These are phyloP conservation scores for Oemleria cerasiformis DNA, from an alignment of 306 rosid genomes.

Conservation along the genomic window DNA sequence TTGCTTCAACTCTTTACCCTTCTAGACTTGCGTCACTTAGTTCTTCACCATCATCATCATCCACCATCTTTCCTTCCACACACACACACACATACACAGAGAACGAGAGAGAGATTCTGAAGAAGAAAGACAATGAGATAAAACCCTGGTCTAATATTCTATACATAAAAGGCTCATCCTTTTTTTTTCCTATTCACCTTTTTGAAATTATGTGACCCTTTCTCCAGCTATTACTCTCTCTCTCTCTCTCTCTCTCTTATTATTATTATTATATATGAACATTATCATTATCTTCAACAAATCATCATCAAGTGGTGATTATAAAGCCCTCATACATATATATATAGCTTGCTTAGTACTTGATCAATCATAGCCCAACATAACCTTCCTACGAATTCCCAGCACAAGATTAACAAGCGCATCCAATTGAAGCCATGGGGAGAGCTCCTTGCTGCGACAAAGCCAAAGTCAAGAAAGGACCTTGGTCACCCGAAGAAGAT, in stretches of 20 bases:
- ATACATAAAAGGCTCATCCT: slow-evolving; percentile 26
- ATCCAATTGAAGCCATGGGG: slow-evolving; percentile 49
- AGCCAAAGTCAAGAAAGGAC: slow-evolving; percentile 96
- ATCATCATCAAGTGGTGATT: slow-evolving; percentile 18
- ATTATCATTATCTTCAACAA: slow-evolving; percentile 31
- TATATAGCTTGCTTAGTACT: slow-evolving; percentile 20
- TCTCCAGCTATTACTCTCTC: slow-evolving; percentile 63
- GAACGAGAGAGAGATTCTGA: slow-evolving; percentile 38
- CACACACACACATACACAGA: slow-evolving; percentile 13
- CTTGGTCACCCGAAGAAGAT: slow-evolving; percentile 99
- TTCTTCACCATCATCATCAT: slow-evolving; percentile 18
- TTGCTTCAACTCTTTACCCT: slow-evolving; percentile 12
- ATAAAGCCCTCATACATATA: slow-evolving; percentile 1
- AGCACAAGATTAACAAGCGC: not conserved
- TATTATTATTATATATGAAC: slow-evolving; percentile 23
- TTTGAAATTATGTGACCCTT: slow-evolving; percentile 47
- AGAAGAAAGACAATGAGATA: slow-evolving; percentile 51
- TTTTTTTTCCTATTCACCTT: slow-evolving; percentile 41
- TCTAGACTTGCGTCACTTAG: slow-evolving; percentile 17
- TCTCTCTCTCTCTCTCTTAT: slow-evolving; percentile 26
- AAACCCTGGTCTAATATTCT: slow-evolving; percentile 41
- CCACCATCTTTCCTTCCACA: not conserved
- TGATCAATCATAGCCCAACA: slow-evolving; percentile 23
- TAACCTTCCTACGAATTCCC: not conserved
- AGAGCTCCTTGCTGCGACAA: slow-evolving; percentile 99